phyloP scores from a whole-genome alignment of 2,329 filamentous ascomycete genomes.

The Sclerotinia minor region DNA sequence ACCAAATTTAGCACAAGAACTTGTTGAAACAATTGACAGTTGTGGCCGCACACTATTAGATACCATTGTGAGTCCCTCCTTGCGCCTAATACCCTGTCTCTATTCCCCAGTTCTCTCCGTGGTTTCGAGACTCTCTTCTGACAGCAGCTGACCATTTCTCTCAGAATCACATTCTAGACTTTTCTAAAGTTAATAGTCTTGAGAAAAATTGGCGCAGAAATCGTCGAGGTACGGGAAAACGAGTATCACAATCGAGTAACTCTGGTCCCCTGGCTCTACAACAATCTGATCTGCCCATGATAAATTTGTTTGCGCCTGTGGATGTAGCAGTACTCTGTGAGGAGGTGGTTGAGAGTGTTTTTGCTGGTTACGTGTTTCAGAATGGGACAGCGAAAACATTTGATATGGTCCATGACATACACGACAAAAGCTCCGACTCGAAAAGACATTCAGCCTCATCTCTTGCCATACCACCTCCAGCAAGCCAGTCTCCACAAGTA shows the following conservation, averaged over 20 bases:
- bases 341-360: constrained; percentile 43
- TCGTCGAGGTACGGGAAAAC: constrained; percentile 27
- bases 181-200: constrained; percentile 44
- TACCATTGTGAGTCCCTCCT: constrained; percentile 41
- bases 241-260: constrained; percentile 11
- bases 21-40: constrained; percentile 44
- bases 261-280: constrained; percentile 28
- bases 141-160: background rate
- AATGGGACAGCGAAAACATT: constrained; percentile 40
- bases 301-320: constrained; percentile 41
- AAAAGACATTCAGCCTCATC: constrained; percentile 21
- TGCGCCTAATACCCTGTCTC: background rate
- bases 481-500: constrained; percentile 32
- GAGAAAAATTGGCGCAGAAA: constrained; percentile 41
- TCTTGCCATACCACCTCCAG: constrained; percentile 16
- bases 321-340: constrained; percentile 41
- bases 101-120: background rate
- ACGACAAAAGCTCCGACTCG: constrained; percentile 19
- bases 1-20: constrained; percentile 38
- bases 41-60: constrained; percentile 45
- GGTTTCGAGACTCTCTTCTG: background rate
- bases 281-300: constrained; percentile 41
- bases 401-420: constrained; percentile 37
- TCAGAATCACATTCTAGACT: constrained; percentile 47
- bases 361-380: constrained; percentile 42